Percentiles rank a stretch among this genome's conserved stretches.
Evolutionary conservation across 352 stramenopile species (phyloP).

Genomic region (Globisporangium uncinulatum): DNA sequence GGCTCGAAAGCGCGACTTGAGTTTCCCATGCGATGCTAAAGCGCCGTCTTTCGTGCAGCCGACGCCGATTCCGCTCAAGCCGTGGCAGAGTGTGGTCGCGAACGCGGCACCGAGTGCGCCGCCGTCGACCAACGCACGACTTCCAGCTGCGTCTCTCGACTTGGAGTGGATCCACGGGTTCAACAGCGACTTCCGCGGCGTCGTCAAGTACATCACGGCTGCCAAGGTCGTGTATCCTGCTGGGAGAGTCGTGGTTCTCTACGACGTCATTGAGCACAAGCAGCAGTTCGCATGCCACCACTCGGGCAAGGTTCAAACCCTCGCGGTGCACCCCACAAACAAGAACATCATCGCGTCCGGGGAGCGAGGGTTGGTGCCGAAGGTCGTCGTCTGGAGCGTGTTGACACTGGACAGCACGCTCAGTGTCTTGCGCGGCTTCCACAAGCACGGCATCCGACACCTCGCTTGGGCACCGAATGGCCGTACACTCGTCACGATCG

Average conservation of each 20-base stretch:
- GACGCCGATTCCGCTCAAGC: constrained; percentile 22
- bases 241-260: constrained; percentile 54
- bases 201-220: constrained; percentile 57
- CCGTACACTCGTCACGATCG: constrained; percentile 56
- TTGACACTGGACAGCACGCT: constrained; percentile 34
- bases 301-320: constrained; percentile 45
- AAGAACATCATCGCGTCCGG: constrained; percentile 46
- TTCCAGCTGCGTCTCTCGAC: constrained; percentile 54
- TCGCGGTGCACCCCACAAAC: constrained; percentile 53
- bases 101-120: constrained; percentile 56
- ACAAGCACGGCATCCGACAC: constrained; percentile 52
- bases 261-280: constrained; percentile 66
- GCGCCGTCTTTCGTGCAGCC: constrained; percentile 29
- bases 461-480: constrained; percentile 74
- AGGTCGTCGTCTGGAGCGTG: constrained; percentile 67
- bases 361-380: constrained; percentile 48
- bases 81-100: constrained; percentile 58
- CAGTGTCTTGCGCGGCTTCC: constrained; percentile 60
- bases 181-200: constrained; percentile 58
- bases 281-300: constrained; percentile 65
- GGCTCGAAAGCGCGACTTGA: constrained; percentile 39
- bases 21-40: constrained; percentile 39
- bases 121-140: constrained; percentile 37
- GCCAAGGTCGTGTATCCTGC: constrained; percentile 62
- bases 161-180: constrained; percentile 80